Base-by-base conservation (phyloP, 768 basidiomycete genomes). In the Galerina marginata region DNA sequence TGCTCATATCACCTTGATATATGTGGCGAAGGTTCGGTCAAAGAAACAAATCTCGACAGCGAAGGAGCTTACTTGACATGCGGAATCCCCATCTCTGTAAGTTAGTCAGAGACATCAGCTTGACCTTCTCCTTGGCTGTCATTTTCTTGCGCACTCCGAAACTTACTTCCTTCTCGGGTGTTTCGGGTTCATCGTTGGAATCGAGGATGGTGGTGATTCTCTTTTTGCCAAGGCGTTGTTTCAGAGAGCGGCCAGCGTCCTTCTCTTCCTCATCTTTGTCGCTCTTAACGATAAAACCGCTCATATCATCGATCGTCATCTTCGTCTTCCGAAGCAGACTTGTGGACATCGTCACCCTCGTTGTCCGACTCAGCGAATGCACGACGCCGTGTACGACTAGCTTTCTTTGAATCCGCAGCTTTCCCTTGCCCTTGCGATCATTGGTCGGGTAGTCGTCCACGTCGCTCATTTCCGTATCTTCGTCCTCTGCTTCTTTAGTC, bases 1-100 rank as follows among this genome's bases (percentile, higher is more conserved):
- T 74, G 49, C 72, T 80, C 88, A 89, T 88, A 51, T 82, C 76
- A 11, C 87, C 88, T 71, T 87, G 84, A 59, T 86, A 88, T 62
- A 84, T 86, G 56, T n/a, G 11, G 7, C 25, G 36, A 16, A 7
- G 20, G 11, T 60, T 23, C 52, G 48, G 25, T 25, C 14, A 5
- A 5, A 48, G 25, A 10, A 1, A 45, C 25, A 2, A 50, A 25
- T 2, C 9, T 48, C 23, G 29, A n/a, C 10, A 37, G 47, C 20
- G 60, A 37, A 16, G 38, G 14, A 53, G 66, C 75, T 11, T 64
- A 86, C 83, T 85, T 86, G 57, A 88, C 83, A 61, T 86, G 85
- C 3, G 73, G 64, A 48, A 88, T 79, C 1, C 76, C 76, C 20
- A 81, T 74, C 65, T 83, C 80, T 0, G 73, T 71, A n/a, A 93